Percentiles rank a stretch among this genome's conserved stretches.
phyloP scores from a whole-genome alignment of 495 filamentous ascomycete species.

The Cetradonia linearis region DNA sequence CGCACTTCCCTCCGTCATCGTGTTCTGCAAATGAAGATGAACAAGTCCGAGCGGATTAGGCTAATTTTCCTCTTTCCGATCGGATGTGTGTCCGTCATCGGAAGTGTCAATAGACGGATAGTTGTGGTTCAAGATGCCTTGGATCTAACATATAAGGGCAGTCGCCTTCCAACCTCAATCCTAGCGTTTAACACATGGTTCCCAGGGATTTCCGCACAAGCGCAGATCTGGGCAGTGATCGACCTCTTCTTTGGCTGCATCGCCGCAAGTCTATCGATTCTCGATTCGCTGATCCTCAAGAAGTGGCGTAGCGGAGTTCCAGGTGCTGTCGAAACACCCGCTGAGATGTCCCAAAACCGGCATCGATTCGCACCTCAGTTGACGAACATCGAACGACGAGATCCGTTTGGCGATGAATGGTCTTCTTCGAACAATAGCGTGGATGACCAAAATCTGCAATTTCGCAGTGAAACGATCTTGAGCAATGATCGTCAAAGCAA shows the following conservation, averaged over 20 bases:
- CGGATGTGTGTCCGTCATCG: background rate
- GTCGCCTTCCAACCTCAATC: background rate
- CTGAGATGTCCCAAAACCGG: background rate
- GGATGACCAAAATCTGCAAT: background rate
- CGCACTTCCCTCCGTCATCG: background rate
- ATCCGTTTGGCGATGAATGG: background rate
- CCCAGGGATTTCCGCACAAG: background rate
- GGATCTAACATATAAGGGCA: background rate
- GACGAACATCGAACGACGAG: background rate
- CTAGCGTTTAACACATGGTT: background rate
- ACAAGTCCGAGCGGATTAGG: background rate
- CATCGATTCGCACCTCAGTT: background rate
- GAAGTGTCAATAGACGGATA: constrained; percentile 3
- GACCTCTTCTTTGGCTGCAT: constrained; percentile 14
- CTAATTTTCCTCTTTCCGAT: constrained; percentile 6
- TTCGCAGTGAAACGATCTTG: background rate
- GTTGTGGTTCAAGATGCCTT: background rate
- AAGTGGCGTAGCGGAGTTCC: constrained; percentile 4
- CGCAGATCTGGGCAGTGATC: background rate
- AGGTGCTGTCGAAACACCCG: background rate
- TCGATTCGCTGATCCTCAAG: constrained; percentile 2
- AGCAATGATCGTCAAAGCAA: background rate
- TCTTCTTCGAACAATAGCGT: background rate
- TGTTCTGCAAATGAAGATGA: constrained; percentile 6
- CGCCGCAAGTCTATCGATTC: constrained; percentile 10